These are phyloP conservation scores for Cordia subcordata DNA, from an alignment of 257 asterid species.

Conservation along the genomic window DNA sequence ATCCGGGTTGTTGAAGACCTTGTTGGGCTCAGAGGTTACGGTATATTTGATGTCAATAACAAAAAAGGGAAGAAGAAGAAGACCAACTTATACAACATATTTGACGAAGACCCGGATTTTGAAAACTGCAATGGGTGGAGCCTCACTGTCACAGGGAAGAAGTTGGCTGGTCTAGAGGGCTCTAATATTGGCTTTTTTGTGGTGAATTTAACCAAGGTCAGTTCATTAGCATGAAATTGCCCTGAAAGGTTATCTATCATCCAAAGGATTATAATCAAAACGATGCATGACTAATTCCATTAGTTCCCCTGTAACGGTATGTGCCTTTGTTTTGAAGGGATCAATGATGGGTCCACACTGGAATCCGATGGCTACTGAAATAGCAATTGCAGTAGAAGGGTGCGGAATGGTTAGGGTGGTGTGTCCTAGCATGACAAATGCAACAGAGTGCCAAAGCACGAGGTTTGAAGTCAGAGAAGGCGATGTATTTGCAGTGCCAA, in stretches of 20 bases:
- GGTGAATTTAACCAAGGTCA: conserved; percentile 73
- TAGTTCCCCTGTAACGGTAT: background rate
- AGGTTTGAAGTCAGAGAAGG: conserved; percentile 63
- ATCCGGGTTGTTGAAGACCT: conserved; percentile 25
- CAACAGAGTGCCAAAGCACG: conserved; percentile 26
- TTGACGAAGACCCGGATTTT: conserved; percentile 60
- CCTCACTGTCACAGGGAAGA: conserved; percentile 49
- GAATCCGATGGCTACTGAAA: conserved; percentile 77
- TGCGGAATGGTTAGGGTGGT: conserved; percentile 64
- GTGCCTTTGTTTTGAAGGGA: conserved; percentile 36
- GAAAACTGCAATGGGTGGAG: conserved; percentile 89
- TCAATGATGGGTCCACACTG: conserved; percentile 98
- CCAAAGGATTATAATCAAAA: background rate
- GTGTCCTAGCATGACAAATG: conserved; percentile 31
- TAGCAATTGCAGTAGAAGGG: conserved; percentile 56
- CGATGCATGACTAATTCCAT: background rate
- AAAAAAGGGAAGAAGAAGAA: conserved; percentile 26
- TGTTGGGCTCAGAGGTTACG: conserved; percentile 23
- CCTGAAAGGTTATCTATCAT: background rate
- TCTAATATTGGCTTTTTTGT: conserved; percentile 55
- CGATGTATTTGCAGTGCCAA: conserved; percentile 59
- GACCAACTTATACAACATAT: conserved; percentile 47
- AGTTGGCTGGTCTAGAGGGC: conserved; percentile 38
- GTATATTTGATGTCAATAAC: conserved; percentile 27
- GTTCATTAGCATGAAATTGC: conserved; percentile 12